Evolutionary conservation across 2,329 filamentous ascomycete species (phyloP), one percentile per base, ranked within the genome.

Genomic region (Onygenales sp.): DNA sequence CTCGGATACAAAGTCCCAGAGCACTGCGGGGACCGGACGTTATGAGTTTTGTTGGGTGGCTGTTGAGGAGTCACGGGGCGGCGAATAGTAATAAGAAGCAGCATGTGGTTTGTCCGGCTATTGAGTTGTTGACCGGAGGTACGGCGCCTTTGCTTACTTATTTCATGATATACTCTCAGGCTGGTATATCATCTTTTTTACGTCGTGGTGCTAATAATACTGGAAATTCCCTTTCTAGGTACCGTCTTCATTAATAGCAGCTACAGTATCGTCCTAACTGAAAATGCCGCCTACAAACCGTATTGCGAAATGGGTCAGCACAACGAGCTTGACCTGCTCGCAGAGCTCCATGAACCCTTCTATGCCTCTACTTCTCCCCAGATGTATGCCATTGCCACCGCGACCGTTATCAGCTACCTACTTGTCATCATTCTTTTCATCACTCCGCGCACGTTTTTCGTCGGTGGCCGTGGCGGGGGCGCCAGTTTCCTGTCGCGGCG

Each of bases 351-450:
- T 58, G 88, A 95, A 63, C 90, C 90, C 7, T 98, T 98, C 70
- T 95, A 95, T 70, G 86, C 91, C 52, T 95, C 91, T 39, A 90
- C 88, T 17, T 92, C 93, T 44, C 92, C 93, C 11, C 90, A 95
- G 70, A 86, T 88, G 63, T 98, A 96, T 66, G 91, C 91, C 45
- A 86, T 97, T 52, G 90, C 90, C 53, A 88, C 90, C 13, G 89
- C 89, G 14, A 97, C 91, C 0, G 86, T 95, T 52, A 85, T 95
- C 49, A 86, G 90, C 48, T 97, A 94, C 72, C 86, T 94, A 66
- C 82, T 97, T 46, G 86, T 96, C 61, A 88, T 95, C 58, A 94
- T 96, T 80, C 83, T 97, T 39, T 82, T 95, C 65, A 90, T 96
- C 62, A 95, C 90, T 0, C 92, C 92, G n/a, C 84, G 92, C 50